Percentiles rank a stretch among this genome's conserved stretches.
Evolutionary conservation across 495 filamentous ascomycete genomes (phyloP).

Genomic region (Daldinia grandis): DNA sequence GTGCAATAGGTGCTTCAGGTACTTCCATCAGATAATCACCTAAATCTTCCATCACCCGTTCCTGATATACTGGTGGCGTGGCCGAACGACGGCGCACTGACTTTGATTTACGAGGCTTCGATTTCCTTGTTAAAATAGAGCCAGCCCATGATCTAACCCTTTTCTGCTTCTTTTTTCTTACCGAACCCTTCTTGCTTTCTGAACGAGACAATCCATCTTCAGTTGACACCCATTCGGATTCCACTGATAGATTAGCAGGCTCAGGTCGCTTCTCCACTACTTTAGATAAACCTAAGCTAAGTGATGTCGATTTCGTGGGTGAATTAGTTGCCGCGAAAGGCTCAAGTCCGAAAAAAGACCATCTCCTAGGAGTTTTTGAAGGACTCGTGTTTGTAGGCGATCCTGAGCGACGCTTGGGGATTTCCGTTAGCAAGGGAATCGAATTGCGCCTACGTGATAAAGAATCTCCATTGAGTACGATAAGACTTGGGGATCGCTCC

Average conservation of each 20-base stretch:
- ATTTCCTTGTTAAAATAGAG: constrained; percentile 75
- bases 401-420: constrained; percentile 43
- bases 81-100: constrained; percentile 46
- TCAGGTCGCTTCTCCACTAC: constrained; percentile 40
- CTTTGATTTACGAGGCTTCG: constrained; percentile 56
- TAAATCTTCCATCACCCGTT: constrained; percentile 28
- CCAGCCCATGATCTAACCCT: constrained; percentile 85
- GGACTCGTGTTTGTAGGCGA: constrained; percentile 54
- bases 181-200: constrained; percentile 56
- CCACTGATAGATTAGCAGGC: constrained; percentile 15
- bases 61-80: constrained; percentile 49
- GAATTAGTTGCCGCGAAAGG: constrained; percentile 50
- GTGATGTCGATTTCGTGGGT: constrained; percentile 51
- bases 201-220: constrained; percentile 1
- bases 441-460: constrained; percentile 59
- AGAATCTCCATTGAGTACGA: constrained; percentile 43
- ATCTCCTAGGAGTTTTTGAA: constrained; percentile 57
- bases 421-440: constrained; percentile 55
- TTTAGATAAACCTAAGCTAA: constrained; percentile 51
- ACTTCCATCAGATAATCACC: constrained; percentile 33
- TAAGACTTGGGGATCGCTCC: constrained; percentile 54
- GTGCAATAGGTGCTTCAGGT: constrained; percentile 39
- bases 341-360: constrained; percentile 65
- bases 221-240: constrained; percentile 18
- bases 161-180: constrained; percentile 72